Evolutionary conservation across 1,284 basidiomycete genomes (phyloP), one percentile per base, ranked within the genome.

Genomic region (Trichosporon sp.): DNA sequence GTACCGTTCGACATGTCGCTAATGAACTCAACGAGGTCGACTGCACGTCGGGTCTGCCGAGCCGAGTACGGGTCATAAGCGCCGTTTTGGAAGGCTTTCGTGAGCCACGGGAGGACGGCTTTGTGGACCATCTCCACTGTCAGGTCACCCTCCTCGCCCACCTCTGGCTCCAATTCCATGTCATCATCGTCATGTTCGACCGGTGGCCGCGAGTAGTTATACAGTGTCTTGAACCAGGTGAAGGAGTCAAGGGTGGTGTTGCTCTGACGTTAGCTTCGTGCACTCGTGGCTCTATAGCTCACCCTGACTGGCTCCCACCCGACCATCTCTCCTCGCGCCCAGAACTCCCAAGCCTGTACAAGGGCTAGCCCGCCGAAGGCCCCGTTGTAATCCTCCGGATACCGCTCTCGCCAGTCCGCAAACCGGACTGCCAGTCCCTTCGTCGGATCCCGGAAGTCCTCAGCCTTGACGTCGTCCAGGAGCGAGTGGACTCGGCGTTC

Each of bases 311-410:
- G 92, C 80, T 94, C 90, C 94, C 96, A 97, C 2, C 90, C 90
- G 3, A 92, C 85, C 79, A 92, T 88, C 84, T 98, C 96, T 66
- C 94, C 85, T 68, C 94, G 87, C 21, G 90, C 90, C 94, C 94
- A 98, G 81, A 96, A 97, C 84, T 97, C 95, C 95, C 96, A 98
- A 48, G 92, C 93, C 71, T 91, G 91, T 0, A 96, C 91, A 70
- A 96, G 88, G 0, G 91, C 93, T 63, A 97, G 85, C 2, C 93
- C 93, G 65, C 94, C 95, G 89, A 92, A 98, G 3, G 95, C 95
- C 65, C 91, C 90, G 1, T 88, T 85, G 84, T 97, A 98, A 73
- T 90, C 93, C 72, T 98, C 94, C 11, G 86, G 85, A 77, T 91
- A 94, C 73, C 85, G 86, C 68, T 87, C 85, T 64, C 93, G 87